Conservation (phyloP, 2,329 filamentous ascomycete species). For the Aspergillus clavatus region DNA sequence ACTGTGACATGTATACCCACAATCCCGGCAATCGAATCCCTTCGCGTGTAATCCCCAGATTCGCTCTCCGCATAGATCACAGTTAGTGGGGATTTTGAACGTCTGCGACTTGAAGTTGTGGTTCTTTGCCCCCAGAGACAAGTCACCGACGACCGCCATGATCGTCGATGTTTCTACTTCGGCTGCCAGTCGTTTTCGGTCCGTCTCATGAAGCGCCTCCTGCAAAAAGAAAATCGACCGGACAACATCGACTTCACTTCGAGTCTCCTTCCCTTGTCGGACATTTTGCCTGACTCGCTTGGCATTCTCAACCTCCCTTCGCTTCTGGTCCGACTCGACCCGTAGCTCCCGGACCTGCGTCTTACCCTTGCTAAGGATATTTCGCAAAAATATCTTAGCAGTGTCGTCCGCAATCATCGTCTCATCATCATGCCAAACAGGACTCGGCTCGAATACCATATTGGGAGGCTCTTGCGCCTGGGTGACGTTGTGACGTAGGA, state of each 20-base stretch:
- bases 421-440: constrained; percentile 93
- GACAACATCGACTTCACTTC: constrained; percentile 82
- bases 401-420: constrained; percentile 79
- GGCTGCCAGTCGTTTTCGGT: constrained; percentile 76
- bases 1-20: constrained; percentile 95
- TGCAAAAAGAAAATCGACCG: constrained; percentile 77
- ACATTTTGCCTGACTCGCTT: constrained; percentile 71
- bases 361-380: constrained; percentile 88
- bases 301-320: constrained; percentile 73
- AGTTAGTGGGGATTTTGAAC: constrained; percentile 98
- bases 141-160: constrained; percentile 82
- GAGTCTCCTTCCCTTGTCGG: constrained; percentile 77
- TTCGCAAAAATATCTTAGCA: constrained; percentile 85
- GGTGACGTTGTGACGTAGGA: constrained; percentile 82
- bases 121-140: constrained; percentile 86
- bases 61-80: constrained; percentile 89
- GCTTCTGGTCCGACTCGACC: constrained; percentile 78
- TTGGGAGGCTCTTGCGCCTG: constrained; percentile 79
- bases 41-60: constrained; percentile 98
- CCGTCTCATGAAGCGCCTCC: constrained; percentile 77
- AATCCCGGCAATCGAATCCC: constrained; percentile 92
- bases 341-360: constrained; percentile 72
- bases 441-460: constrained; percentile 86
- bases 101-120: constrained; percentile 99
- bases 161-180: constrained; percentile 94